These are phyloP conservation scores for Fraxinus excelsior DNA, from an alignment of 257 asterid genomes.

Conservation along the genomic window DNA sequence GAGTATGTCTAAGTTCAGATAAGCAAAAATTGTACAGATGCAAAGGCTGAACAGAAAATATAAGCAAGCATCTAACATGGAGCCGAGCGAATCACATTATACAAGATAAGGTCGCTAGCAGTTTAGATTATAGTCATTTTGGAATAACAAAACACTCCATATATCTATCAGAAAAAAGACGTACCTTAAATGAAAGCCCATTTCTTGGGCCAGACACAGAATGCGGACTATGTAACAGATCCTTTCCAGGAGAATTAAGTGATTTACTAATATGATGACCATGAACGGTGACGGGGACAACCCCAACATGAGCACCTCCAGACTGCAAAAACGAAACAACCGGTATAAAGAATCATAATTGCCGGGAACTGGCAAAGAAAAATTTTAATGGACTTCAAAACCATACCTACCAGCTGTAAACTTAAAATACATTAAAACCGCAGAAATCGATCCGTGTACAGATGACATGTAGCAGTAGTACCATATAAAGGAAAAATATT, in stretches of 20 bases:
- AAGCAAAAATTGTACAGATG: background rate
- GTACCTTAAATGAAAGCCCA: slow-evolving; percentile 44
- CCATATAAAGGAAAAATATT: background rate
- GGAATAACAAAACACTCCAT: background rate
- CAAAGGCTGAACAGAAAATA: too few relatives aligned
- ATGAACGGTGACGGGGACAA: slow-evolving; percentile 36
- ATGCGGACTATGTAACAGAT: slow-evolving; percentile 42
- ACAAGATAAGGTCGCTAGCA: slow-evolving; percentile 3
- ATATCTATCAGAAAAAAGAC: background rate
- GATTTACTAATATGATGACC: slow-evolving; percentile 35
- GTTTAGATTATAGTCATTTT: background rate
- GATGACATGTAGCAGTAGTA: background rate
- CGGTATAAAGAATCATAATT: slow-evolving; percentile 2
- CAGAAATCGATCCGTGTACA: background rate
- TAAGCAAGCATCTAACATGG: background rate
- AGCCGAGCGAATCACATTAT: background rate
- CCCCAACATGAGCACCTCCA: slow-evolving; percentile 36
- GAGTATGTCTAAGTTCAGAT: background rate
- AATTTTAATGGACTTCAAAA: background rate
- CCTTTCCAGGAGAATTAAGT: slow-evolving; percentile 32
- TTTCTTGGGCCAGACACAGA: slow-evolving; percentile 47
- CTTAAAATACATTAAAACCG: background rate
- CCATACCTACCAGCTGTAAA: background rate
- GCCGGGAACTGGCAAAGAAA: background rate
- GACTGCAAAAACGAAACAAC: slow-evolving; percentile 32